Base-by-base conservation (phyloP, 2,329 filamentous ascomycete species). In the Claviceps sp. region DNA sequence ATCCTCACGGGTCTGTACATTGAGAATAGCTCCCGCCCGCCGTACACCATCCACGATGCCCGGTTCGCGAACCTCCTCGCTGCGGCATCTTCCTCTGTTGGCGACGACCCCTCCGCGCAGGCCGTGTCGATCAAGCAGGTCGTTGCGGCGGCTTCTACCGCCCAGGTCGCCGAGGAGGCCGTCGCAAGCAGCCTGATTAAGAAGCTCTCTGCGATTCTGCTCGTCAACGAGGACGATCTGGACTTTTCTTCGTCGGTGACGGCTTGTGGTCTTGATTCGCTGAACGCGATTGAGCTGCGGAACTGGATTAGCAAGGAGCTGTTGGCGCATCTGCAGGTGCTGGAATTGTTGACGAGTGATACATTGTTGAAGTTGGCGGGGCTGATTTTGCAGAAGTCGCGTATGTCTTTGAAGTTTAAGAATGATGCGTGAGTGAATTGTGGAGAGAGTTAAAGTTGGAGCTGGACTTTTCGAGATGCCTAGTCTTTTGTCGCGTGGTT, bases 1-100 rank as follows among this genome's bases (percentile, higher is more conserved):
- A 71, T 70, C 40, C 75, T 80, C 55, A 80, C 76, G 0, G 77
- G 77, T 2, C 70, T 80, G 60, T 68, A 71, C 51, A 72, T 79
- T 55, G 56, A 57, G 7, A 73, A 69, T 22, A 67, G 69, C 5
- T 64, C 64, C 3, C 64, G 69, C 57, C 63, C 70, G 50, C 75
- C 75, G 0, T 81, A 77, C 65, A 81, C 76, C 71, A 13, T 57
- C 57, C 19, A 46, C 52, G 8, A 57, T 56, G 4, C 40, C 52
- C 26, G 53, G 49, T 24, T 51, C 48, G 1, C 42, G 50, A 2
- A 47, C 50, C 5, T 56, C 55, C 5, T 51, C 52, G 14, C 6
- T 3, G 39, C 5, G 24, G 48, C 48, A 22, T n/a, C 47, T n/a
- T 45, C 22, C 17, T 42, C 13, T 7, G 5, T 10, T 22, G 47